Conservation (phyloP, 2,329 filamentous ascomycete genomes). For the Trichoderma harzianum region DNA sequence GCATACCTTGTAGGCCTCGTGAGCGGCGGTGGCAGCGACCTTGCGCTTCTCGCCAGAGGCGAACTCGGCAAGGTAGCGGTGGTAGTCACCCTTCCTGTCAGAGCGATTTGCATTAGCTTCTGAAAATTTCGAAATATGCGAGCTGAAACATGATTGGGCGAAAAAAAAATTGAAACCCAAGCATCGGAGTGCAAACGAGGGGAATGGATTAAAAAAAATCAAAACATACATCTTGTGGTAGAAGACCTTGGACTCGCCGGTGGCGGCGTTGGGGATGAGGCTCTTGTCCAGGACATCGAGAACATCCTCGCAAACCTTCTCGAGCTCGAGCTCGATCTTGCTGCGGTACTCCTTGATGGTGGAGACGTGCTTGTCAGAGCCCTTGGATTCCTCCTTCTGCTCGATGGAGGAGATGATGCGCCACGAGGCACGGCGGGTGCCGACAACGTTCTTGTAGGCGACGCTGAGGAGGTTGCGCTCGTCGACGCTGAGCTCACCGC, state of each 20-base stretch:
- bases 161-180: neutral
- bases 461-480: slow-evolving; percentile 98
- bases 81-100: slow-evolving; percentile 90
- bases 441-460: slow-evolving; percentile 99
- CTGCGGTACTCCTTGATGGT: slow-evolving; percentile 96
- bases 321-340: slow-evolving; percentile 97
- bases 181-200: neutral
- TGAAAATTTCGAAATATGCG: slow-evolving; percentile 5
- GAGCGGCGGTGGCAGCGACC: slow-evolving; percentile 78
- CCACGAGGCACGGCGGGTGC: slow-evolving; percentile 97
- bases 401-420: slow-evolving; percentile 99
- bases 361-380: slow-evolving; percentile 87
- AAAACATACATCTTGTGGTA: slow-evolving; percentile 97
- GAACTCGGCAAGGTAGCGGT: slow-evolving; percentile 93
- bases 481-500: slow-evolving; percentile 81
- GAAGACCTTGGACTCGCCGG: slow-evolving; percentile 98
- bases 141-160: slow-evolving; percentile 6
- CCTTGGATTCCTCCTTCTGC: slow-evolving; percentile 99
- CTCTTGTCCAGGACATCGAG: slow-evolving; percentile 90
- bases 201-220: slow-evolving; percentile 10
- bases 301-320: slow-evolving; percentile 97
- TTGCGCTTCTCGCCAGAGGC: slow-evolving; percentile 90
- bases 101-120: slow-evolving; percentile 18
- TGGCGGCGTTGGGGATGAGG: slow-evolving; percentile 92
- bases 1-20: slow-evolving; percentile 93